phyloP scores from a whole-genome alignment of 177 flowering plant genomes.

The Vitis hybrid region DNA sequence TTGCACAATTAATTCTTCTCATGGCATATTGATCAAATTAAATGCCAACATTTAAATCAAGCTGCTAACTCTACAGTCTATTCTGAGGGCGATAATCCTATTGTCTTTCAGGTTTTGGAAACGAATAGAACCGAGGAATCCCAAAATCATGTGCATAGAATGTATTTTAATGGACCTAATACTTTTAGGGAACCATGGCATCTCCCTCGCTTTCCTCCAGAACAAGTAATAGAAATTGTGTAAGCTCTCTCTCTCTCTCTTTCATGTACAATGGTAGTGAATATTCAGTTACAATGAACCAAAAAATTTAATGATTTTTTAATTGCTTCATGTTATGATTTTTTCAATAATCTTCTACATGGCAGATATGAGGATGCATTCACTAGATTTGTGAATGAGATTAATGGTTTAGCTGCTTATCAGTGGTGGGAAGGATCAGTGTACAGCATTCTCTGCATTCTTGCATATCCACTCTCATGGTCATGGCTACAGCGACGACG shows the following conservation, averaged over 20 bases:
- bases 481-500: constrained; percentile 97
- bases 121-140: constrained; percentile 94
- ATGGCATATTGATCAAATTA: too few relatives aligned
- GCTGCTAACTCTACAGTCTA: too few relatives aligned
- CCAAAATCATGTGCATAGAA: constrained; percentile 89
- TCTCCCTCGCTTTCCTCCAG: constrained; percentile 93
- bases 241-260: constrained; percentile 21
- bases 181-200: constrained; percentile 98
- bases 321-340: too few relatives aligned
- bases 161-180: constrained; percentile 94
- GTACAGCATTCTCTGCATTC: constrained; percentile 67
- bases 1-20: too few relatives aligned
- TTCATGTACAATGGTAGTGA: too few relatives aligned
- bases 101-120: constrained; percentile 76
- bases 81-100: too few relatives aligned
- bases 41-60: too few relatives aligned
- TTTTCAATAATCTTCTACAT: constrained; percentile 5
- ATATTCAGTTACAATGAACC: too few relatives aligned
- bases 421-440: constrained; percentile 99
- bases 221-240: constrained; percentile 92
- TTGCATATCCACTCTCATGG: constrained; percentile 94
- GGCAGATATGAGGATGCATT: constrained; percentile 94
- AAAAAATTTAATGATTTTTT: too few relatives aligned
- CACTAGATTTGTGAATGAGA: constrained; percentile 92
- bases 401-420: constrained; percentile 85